Conservation (phyloP, 2,329 filamentous ascomycete genomes). For the Boeremia exigua region DNA sequence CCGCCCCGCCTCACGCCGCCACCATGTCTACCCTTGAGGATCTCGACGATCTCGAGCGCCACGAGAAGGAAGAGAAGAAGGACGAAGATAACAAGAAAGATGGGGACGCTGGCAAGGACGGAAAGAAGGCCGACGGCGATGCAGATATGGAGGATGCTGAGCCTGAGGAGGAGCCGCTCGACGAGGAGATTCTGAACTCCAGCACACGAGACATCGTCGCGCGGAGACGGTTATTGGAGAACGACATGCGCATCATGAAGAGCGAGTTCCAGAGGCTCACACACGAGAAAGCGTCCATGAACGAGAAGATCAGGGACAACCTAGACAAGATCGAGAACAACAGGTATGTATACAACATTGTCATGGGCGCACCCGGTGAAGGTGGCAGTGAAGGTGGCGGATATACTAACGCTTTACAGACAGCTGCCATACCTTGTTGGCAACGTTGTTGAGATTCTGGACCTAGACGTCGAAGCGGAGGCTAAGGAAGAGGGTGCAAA, state of each 20-base stretch:
- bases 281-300: slow-evolving; percentile 95
- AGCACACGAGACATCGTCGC: slow-evolving; percentile 95
- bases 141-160: slow-evolving; percentile 88
- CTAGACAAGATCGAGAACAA: slow-evolving; percentile 99
- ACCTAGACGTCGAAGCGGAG: slow-evolving; percentile 94
- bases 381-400: not conserved
- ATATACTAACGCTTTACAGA: slow-evolving; percentile 55
- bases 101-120: slow-evolving; percentile 59
- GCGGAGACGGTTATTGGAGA: slow-evolving; percentile 89
- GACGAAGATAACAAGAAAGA: slow-evolving; percentile 60
- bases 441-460: slow-evolving; percentile 96
- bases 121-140: slow-evolving; percentile 71
- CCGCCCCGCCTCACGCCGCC: slow-evolving; percentile 31
- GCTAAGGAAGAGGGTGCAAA: slow-evolving; percentile 98
- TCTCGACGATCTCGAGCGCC: slow-evolving; percentile 85
- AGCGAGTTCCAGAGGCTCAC: slow-evolving; percentile 93
- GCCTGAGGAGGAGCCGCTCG: slow-evolving; percentile 75
- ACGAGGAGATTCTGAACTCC: slow-evolving; percentile 90
- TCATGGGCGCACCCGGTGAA: not conserved
- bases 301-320: slow-evolving; percentile 99
- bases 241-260: slow-evolving; percentile 98
- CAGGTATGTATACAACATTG: slow-evolving; percentile 63
- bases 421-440: slow-evolving; percentile 98
- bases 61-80: slow-evolving; percentile 75
- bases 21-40: slow-evolving; percentile 90